These are phyloP conservation scores for Porphyrellus cyaneotinctus DNA, from an alignment of 768 basidiomycete species.

Conservation along the genomic window DNA sequence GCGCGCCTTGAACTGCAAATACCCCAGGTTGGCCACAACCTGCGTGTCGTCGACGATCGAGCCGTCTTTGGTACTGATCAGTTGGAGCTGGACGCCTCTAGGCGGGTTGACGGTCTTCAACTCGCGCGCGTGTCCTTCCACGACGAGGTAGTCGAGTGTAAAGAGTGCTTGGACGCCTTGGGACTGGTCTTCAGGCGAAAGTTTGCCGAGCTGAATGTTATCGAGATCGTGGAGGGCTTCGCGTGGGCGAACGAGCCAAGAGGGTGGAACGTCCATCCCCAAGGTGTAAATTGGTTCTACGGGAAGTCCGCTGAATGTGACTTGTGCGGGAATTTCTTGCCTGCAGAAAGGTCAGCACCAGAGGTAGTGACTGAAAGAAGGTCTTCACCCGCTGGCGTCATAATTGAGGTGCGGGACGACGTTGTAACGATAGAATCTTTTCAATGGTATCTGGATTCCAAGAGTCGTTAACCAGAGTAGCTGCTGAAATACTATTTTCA, in stretches of 20 bases:
- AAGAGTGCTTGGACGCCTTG: slow-evolving; percentile 71
- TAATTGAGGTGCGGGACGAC: slow-evolving; percentile 55
- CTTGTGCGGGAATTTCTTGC: slow-evolving; percentile 52
- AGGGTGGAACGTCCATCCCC: slow-evolving; percentile 84
- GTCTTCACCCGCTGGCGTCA: slow-evolving; percentile 59
- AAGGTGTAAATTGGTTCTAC: slow-evolving; percentile 88
- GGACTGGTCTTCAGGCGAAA: slow-evolving; percentile 50
- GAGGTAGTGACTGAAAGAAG: neutral
- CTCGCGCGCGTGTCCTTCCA: slow-evolving; percentile 94
- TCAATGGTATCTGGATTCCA: slow-evolving; percentile 68
- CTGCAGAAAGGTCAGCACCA: slow-evolving; percentile 33
- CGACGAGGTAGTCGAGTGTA: slow-evolving; percentile 84
- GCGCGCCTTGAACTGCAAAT: slow-evolving; percentile 90
- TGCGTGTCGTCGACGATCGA: slow-evolving; percentile 75
- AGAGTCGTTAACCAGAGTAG: neutral
- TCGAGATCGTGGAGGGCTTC: slow-evolving; percentile 91
- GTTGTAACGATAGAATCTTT: slow-evolving; percentile 87
- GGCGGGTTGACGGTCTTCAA: slow-evolving; percentile 60
- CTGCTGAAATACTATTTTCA: slow-evolving; percentile 8
- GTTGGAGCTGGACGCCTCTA: slow-evolving; percentile 87
- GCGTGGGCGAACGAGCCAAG: slow-evolving; percentile 92
- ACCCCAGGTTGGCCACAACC: slow-evolving; percentile 92
- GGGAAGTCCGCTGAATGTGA: slow-evolving; percentile 71
- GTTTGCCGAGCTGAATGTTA: slow-evolving; percentile 80
- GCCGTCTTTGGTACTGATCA: slow-evolving; percentile 44